These are phyloP conservation scores for Combretum micranthum DNA, from an alignment of 345 rosid species.

Conservation along the genomic window DNA sequence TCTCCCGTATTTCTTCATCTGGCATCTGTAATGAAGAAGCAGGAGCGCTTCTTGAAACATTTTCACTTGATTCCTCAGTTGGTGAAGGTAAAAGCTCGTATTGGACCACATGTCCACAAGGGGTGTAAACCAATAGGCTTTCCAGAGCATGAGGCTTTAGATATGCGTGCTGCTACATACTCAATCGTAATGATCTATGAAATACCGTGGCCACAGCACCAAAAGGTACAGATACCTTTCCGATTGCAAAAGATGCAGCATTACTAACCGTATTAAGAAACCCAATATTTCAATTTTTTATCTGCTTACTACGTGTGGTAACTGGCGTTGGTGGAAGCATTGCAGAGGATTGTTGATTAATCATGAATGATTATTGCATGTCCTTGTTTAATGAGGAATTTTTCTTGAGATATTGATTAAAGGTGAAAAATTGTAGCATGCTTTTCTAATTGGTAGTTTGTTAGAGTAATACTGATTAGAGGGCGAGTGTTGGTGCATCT, in stretches of 20 bases:
- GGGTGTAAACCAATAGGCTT: constrained; percentile 72
- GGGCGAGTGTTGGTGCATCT: too few relatives aligned
- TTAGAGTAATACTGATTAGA: too few relatives aligned
- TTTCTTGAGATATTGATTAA: too few relatives aligned
- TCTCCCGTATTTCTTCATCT: constrained; percentile 73
- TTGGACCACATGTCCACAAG: constrained; percentile 91
- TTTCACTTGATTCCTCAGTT: constrained; percentile 61
- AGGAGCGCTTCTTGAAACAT: constrained; percentile 34
- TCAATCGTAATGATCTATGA: constrained; percentile 46
- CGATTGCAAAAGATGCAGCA: constrained; percentile 67
- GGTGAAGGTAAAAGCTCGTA: constrained; percentile 67
- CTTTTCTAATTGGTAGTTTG: too few relatives aligned
- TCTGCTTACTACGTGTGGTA: constrained; percentile 81
- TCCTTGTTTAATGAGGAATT: too few relatives aligned
- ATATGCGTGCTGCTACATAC: constrained; percentile 32
- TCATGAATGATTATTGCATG: constrained; percentile 29
- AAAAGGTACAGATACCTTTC: constrained; percentile 63
- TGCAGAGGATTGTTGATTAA: constrained; percentile 44
- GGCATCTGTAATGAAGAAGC: constrained; percentile 47
- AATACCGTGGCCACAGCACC: constrained; percentile 85
- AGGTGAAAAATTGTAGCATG: too few relatives aligned
- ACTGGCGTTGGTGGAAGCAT: constrained; percentile 44
- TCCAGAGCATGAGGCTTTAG: constrained; percentile 51
- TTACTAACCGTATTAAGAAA: constrained; percentile 71
- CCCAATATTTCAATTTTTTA: constrained; percentile 54